Evolutionary conservation across 2,329 filamentous ascomycete genomes (phyloP), one percentile per base, ranked within the genome.

Genomic region (Didymellaceae sp.): DNA sequence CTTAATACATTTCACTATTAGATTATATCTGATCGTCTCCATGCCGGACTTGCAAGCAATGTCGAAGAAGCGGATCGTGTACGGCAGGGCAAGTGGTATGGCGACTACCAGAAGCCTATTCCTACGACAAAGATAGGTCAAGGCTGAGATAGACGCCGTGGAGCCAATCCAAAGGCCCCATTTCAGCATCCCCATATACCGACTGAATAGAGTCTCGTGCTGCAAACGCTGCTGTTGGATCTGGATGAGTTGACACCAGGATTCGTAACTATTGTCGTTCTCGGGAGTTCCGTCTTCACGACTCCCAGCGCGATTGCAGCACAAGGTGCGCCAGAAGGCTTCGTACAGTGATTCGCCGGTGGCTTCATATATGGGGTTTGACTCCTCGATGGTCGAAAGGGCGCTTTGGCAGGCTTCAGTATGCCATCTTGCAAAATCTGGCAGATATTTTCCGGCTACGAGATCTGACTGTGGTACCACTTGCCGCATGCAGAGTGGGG

Each of bases 301-400:
- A 8, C 21, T 7, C 4, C 16, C 8, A 5, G 26, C 26, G n/a
- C 43, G 32, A 18, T 52, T 43, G 17, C 43, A 46, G n/a, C 37
- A 37, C 6, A 46, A 16, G 6, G 49, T 52, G 24, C 49, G 43
- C 49, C 43, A 52, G 32, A 39, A 47, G 0, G 38, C 49, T 2
- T 52, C 49, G 20, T 52, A 42, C 5, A 43, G 24, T 6, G 43
- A 7, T 13, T 46, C 31, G 9, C 49, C 49, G 5, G 31, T 52
- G 1, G 25, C 18, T 14, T 16, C 5, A 16, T 42, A 35, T 6
- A 35, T 16, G 11, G 11, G 13, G 5, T 30, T 11, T 13, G 25
- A 9, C 2, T 26, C 18, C 2, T n/a, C 18, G 22, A 4, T 30
- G 24, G 17, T 30, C 2, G 25, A 13, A 5, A 10, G 2, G 8